phyloP scores from a whole-genome alignment of 2,329 filamentous ascomycete genomes.

The Cordyceps javanica region DNA sequence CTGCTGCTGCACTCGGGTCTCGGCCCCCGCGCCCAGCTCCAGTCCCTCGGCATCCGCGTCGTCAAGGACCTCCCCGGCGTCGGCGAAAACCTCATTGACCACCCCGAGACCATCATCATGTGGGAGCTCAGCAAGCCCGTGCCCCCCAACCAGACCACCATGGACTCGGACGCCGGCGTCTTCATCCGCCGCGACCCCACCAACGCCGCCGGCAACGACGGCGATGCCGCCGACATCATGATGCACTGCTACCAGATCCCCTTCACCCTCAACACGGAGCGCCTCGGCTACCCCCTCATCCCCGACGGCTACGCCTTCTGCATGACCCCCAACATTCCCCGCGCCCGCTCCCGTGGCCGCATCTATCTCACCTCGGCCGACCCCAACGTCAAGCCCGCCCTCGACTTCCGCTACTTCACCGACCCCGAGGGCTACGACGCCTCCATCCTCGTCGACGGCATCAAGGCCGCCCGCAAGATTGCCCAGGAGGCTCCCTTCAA shows the following conservation, averaged over 20 bases:
- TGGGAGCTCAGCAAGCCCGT: constrained; percentile 75
- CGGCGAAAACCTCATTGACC: constrained; percentile 56
- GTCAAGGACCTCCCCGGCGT: constrained; percentile 53
- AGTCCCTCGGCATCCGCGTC: constrained; percentile 47
- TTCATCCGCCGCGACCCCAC: constrained; percentile 74
- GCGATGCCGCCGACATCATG: constrained; percentile 79
- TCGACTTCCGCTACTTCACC: constrained; percentile 88
- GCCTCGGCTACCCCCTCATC: constrained; percentile 62
- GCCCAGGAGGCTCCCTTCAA: constrained; percentile 72
- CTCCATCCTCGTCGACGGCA: constrained; percentile 69
- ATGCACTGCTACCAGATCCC: constrained; percentile 97
- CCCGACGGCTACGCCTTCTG: constrained; percentile 77
- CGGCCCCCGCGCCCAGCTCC: constrained; percentile 48
- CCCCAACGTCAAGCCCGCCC: constrained; percentile 69
- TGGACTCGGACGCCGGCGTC: constrained; percentile 85
- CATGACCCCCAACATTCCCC: constrained; percentile 89
- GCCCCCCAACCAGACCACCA: constrained; percentile 74
- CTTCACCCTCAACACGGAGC: constrained; percentile 78
- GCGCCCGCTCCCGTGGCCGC: constrained; percentile 69
- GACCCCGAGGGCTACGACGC: constrained; percentile 82
- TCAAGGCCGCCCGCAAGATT: constrained; percentile 70
- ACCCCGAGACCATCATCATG: constrained; percentile 55
- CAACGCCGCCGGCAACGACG: constrained; percentile 62
- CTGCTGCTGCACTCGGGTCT: constrained; percentile 53
- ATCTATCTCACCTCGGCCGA: constrained; percentile 73